Percentiles rank a stretch among this genome's conserved stretches.
Conservation (phyloP, 495 filamentous ascomycete genomes). For the Trichoderma gamsii region DNA sequence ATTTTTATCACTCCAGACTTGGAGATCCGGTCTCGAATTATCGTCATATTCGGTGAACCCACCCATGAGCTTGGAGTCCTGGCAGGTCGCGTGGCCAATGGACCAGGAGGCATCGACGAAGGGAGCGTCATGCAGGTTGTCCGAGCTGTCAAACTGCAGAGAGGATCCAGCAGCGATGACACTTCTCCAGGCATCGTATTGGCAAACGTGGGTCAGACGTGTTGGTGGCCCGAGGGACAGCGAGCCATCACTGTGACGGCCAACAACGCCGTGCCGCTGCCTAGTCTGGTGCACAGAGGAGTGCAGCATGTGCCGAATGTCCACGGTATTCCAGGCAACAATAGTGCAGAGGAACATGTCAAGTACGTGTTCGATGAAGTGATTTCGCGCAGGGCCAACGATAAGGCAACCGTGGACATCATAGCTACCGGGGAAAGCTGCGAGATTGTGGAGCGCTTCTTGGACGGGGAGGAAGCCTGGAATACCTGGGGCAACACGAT, state of each 20-base stretch:
- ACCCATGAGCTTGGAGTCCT: slow-evolving; percentile 68
- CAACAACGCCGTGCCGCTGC: slow-evolving; percentile 49
- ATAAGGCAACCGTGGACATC: slow-evolving; percentile 53
- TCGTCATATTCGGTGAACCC: slow-evolving; percentile 69
- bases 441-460: slow-evolving; percentile 45
- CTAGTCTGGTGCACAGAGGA: slow-evolving; percentile 47
- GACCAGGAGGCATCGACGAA: slow-evolving; percentile 52
- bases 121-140: slow-evolving; percentile 62
- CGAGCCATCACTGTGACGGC: slow-evolving; percentile 48
- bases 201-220: slow-evolving; percentile 64
- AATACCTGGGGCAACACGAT: slow-evolving; percentile 32
- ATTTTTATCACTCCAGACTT: slow-evolving; percentile 61
- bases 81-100: slow-evolving; percentile 58
- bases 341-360: slow-evolving; percentile 49
- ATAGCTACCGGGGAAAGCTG: slow-evolving; percentile 58
- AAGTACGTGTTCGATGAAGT: slow-evolving; percentile 57
- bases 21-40: slow-evolving; percentile 51
- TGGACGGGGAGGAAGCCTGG: slow-evolving; percentile 49
- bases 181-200: slow-evolving; percentile 52
- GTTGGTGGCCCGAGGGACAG: slow-evolving; percentile 57
- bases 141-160: slow-evolving; percentile 40
- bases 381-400: slow-evolving; percentile 36
- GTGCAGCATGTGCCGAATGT: slow-evolving; percentile 31
- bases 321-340: slow-evolving; percentile 55
- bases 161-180: slow-evolving; percentile 25